Evolutionary conservation across 176 grass and related monocot genomes (phyloP).

Genomic region (Panicum miliaceum): DNA sequence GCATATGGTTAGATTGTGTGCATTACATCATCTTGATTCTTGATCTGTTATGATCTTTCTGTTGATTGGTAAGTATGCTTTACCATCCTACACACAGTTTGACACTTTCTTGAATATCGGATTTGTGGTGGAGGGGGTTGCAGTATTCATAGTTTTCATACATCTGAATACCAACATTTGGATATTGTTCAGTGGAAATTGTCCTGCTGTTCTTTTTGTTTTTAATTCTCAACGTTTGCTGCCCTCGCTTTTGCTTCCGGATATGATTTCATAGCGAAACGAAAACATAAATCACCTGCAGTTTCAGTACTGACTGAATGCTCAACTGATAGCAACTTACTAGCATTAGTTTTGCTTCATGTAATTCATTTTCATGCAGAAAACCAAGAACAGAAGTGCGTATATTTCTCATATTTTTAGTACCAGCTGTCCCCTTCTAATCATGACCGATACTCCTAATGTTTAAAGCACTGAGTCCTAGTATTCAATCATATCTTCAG

Average conservation of each 20-base stretch:
- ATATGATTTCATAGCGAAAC: background rate
- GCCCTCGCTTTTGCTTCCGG: background rate
- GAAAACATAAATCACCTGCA: background rate
- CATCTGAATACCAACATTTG: background rate
- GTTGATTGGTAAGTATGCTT: conserved; percentile 13
- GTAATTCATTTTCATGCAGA: background rate
- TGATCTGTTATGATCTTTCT: conserved; percentile 19
- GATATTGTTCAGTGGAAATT: conserved; percentile 25
- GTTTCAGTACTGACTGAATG: background rate
- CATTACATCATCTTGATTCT: conserved; percentile 25
- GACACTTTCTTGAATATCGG: background rate
- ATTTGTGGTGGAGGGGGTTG: background rate
- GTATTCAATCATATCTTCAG: conserved; percentile 23
- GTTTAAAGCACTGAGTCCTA: background rate
- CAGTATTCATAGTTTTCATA: background rate
- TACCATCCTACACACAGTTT: background rate
- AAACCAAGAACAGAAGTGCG: conserved; percentile 22
- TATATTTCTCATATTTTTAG: conserved; percentile 22
- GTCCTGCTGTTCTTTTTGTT: conserved; percentile 1
- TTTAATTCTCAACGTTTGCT: conserved; percentile 16
- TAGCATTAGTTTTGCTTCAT: conserved; percentile 24
- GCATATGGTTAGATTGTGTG: background rate
- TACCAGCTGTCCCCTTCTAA: background rate
- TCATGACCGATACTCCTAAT: background rate
- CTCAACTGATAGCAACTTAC: background rate